Evolutionary conservation across 192 early-diverging fungal genomes (phyloP).

Genomic region (Gonapodya prolifera): DNA sequence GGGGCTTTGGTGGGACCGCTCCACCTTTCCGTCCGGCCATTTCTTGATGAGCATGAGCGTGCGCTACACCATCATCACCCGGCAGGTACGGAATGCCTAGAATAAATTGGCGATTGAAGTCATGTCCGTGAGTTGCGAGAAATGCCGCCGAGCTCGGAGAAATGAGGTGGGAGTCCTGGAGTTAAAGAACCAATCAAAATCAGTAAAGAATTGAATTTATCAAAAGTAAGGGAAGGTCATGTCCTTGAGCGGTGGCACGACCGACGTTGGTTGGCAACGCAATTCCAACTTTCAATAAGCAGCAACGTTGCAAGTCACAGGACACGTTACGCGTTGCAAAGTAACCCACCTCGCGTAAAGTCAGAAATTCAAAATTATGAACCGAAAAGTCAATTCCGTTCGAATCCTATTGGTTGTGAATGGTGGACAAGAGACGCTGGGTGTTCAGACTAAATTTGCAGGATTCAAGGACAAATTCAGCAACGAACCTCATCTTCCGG

Average conservation of each 20-base stretch:
- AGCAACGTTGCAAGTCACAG: too few relatives aligned
- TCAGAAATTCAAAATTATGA: neutral
- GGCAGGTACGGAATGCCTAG: constrained; percentile 69
- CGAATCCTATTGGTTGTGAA: neutral
- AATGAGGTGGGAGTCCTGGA: constrained; percentile 15
- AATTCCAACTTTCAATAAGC: too few relatives aligned
- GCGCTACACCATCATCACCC: constrained; percentile 19
- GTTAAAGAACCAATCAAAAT: too few relatives aligned
- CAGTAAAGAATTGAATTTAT: too few relatives aligned
- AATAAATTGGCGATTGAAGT: constrained; percentile 62
- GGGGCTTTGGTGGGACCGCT: constrained; percentile 16
- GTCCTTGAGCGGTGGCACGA: too few relatives aligned
- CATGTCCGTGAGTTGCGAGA: constrained; percentile 70
- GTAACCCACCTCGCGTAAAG: neutral
- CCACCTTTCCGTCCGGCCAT: constrained; percentile 12
- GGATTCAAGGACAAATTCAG: too few relatives aligned
- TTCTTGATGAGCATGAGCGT: constrained; percentile 11
- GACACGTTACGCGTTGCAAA: too few relatives aligned
- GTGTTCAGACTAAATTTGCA: too few relatives aligned
- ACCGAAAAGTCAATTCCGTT: neutral
- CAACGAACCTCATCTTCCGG: too few relatives aligned
- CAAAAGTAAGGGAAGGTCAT: too few relatives aligned
- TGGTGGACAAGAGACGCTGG: too few relatives aligned
- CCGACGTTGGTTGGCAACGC: too few relatives aligned
- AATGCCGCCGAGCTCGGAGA: constrained; percentile 61